These are phyloP conservation scores for Clavispora carvajalis DNA, from an alignment of 805 yeast species.

Conservation along the genomic window DNA sequence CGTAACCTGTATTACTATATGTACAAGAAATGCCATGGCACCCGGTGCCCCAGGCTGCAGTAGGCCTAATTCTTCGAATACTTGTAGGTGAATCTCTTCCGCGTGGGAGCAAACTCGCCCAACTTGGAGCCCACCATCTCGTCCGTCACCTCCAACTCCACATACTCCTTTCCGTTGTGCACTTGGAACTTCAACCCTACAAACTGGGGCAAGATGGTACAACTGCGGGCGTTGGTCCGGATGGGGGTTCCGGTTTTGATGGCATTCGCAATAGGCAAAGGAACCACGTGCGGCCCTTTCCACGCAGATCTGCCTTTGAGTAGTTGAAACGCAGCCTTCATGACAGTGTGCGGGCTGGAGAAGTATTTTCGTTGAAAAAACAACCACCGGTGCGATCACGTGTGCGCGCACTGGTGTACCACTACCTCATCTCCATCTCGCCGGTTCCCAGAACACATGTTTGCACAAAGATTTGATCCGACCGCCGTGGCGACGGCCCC, in stretches of 20 bases:
- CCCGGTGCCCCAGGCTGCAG: neutral
- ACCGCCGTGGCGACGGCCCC: slow-evolving; percentile 14
- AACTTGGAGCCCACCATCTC: slow-evolving; percentile 96
- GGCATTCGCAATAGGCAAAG: slow-evolving; percentile 89
- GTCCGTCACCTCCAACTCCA: slow-evolving; percentile 78
- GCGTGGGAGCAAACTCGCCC: slow-evolving; percentile 93
- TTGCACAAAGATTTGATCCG: slow-evolving; percentile 64
- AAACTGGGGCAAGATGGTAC: slow-evolving; percentile 92
- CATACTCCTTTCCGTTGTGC: slow-evolving; percentile 94
- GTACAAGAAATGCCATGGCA: slow-evolving; percentile 2
- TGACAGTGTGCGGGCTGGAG: slow-evolving; percentile 6
- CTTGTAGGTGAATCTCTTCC: slow-evolving; percentile 81
- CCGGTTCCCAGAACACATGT: slow-evolving; percentile 34
- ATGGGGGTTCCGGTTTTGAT: slow-evolving; percentile 75
- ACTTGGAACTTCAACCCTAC: slow-evolving; percentile 93
- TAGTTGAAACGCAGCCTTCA: slow-evolving; percentile 31
- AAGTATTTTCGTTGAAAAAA: neutral
- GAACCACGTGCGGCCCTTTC: slow-evolving; percentile 88
- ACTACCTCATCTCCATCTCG: slow-evolving; percentile 3
- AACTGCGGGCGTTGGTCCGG: slow-evolving; percentile 91
- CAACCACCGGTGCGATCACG: slow-evolving; percentile 17
- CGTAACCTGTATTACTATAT: slow-evolving; percentile 2
- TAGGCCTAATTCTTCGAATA: slow-evolving; percentile 56
- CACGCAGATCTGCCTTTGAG: slow-evolving; percentile 35
- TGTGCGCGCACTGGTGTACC: slow-evolving; percentile 32